phyloP scores from a whole-genome alignment of 352 stramenopile species.

The Synura sp. region DNA sequence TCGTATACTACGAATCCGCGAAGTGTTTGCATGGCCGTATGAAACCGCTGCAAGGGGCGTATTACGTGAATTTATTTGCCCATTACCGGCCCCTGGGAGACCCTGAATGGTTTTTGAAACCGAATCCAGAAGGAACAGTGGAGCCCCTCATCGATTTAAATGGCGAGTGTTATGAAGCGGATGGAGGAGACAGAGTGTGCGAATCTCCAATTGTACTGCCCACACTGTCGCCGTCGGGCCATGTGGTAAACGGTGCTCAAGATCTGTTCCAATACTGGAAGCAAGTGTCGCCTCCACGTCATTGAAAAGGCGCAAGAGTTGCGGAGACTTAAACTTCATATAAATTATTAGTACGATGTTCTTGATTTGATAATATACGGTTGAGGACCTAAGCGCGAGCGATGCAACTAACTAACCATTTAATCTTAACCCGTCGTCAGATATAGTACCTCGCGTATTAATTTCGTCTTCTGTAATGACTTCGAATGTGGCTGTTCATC shows the following conservation, averaged over 20 bases:
- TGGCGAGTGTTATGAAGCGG: constrained; percentile 44
- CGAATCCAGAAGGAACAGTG: constrained; percentile 52
- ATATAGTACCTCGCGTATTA: too few species aligned
- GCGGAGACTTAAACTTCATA: too few species aligned
- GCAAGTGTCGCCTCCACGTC: constrained; percentile 31
- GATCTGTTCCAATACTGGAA: constrained; percentile 56
- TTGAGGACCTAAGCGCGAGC: too few species aligned
- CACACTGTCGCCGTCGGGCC: constrained; percentile 33
- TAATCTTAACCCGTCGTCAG: too few species aligned
- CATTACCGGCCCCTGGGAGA: constrained; percentile 62
- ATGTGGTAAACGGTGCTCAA: constrained; percentile 46
- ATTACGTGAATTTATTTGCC: constrained; percentile 68
- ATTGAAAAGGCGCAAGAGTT: too few species aligned
- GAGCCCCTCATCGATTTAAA: constrained; percentile 54
- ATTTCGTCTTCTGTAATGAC: too few species aligned
- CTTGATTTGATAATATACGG: too few species aligned
- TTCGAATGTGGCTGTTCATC: too few species aligned
- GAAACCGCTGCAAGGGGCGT: constrained; percentile 53
- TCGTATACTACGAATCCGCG: too few species aligned
- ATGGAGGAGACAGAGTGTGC: constrained; percentile 48
- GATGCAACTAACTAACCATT: too few species aligned
- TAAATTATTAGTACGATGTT: too few species aligned
- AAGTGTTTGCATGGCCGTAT: constrained; percentile 61
- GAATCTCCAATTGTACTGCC: too few species aligned
- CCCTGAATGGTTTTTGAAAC: constrained; percentile 53